Evolutionary conservation across 2,329 filamentous ascomycete genomes (phyloP).

Genomic region (Epichloe scottii): DNA sequence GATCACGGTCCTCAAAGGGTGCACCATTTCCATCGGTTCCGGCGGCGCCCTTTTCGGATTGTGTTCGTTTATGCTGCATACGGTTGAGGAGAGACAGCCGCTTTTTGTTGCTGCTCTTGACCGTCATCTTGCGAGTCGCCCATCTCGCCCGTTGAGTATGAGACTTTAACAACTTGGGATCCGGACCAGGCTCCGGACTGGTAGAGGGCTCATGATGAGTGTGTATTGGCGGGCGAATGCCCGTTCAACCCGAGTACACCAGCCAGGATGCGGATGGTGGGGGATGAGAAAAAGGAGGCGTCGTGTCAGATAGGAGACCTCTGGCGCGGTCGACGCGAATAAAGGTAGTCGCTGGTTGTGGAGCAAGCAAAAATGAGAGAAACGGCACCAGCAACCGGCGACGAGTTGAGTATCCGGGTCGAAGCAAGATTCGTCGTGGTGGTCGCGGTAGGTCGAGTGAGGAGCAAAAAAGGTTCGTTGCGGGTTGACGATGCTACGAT

Average conservation of each 20-base stretch:
- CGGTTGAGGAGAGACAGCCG: slow-evolving; percentile 72
- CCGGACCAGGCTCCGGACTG: slow-evolving; percentile 16
- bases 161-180: slow-evolving; percentile 9
- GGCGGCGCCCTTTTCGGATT: slow-evolving; percentile 56
- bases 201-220: slow-evolving; percentile 21
- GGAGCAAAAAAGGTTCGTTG: background rate
- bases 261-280: slow-evolving; percentile 21
- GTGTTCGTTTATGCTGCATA: slow-evolving; percentile 49
- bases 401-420: background rate
- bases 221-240: slow-evolving; percentile 24
- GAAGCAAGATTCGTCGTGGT: background rate
- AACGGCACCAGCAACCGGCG: background rate
- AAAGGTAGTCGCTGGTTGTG: background rate
- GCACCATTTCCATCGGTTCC: slow-evolving; percentile 20
- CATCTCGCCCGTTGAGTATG: slow-evolving; percentile 72
- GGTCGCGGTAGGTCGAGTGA: background rate
- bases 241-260: slow-evolving; percentile 24
- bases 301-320: background rate
- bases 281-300: background rate
- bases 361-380: background rate
- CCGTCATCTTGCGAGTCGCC: slow-evolving; percentile 82
- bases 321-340: slow-evolving; percentile 4
- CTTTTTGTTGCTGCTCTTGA: slow-evolving; percentile 65
- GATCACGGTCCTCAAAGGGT: slow-evolving; percentile 18
- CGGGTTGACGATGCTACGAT: background rate